Percentiles rank a stretch among this genome's conserved stretches.
Evolutionary conservation across 129 eudicot species (phyloP).

Genomic region (Rutidosis leptorrhynchoides): DNA sequence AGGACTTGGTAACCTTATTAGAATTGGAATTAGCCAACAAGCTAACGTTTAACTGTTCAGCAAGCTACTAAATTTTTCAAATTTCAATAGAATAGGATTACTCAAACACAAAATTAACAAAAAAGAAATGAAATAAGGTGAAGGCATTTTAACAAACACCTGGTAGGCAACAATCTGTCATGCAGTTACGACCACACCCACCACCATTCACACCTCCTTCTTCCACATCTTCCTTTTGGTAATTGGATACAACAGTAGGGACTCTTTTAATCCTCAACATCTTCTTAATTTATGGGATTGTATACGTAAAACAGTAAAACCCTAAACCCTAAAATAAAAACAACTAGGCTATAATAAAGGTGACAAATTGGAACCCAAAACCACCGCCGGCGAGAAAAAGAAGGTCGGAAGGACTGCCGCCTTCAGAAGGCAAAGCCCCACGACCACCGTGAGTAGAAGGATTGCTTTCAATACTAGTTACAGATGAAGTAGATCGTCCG

Average conservation of each 20-base stretch:
- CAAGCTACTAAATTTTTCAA: background rate
- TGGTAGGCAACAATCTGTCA: constrained; percentile 85
- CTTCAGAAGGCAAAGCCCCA: constrained; percentile 98
- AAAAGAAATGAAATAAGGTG: background rate
- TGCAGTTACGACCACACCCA: constrained; percentile 94
- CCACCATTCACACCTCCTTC: constrained; percentile 39
- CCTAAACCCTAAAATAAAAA: background rate
- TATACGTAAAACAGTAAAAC: background rate
- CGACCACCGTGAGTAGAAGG: constrained; percentile 99
- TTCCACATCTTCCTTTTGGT: constrained; percentile 86
- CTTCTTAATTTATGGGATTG: constrained; percentile 9
- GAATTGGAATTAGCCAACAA: no score
- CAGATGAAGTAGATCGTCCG: constrained; percentile 43
- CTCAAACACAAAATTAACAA: background rate
- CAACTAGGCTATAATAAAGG: constrained; percentile 21
- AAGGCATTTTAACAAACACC: constrained; percentile 46
- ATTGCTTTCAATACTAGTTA: constrained; percentile 35
- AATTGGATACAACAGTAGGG: constrained; percentile 90
- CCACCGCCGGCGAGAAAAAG: constrained; percentile 99
- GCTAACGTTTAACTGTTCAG: background rate
- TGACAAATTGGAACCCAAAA: constrained; percentile 14
- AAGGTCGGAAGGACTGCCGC: constrained; percentile 98
- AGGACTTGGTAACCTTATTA: background rate
- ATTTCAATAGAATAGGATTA: background rate
- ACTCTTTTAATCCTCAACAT: constrained; percentile 94